Evolutionary conservation across 2,329 filamentous ascomycete species (phyloP), one percentile per base, ranked within the genome.

Genomic region (Colletotrichum filicis): DNA sequence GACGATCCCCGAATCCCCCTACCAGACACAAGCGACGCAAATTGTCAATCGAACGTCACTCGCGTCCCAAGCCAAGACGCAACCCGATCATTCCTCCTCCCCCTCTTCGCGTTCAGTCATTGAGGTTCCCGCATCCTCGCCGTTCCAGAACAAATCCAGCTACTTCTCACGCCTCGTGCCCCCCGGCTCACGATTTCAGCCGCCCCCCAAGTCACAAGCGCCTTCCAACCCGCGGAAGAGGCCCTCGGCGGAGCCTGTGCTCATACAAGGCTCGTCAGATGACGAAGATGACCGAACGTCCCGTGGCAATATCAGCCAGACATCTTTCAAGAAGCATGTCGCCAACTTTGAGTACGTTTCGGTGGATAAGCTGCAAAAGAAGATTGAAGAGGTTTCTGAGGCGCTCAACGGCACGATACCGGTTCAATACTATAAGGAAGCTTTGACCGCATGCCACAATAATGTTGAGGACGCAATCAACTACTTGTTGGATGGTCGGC

Each of bases 61-160:
- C 37, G 75, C 75, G 2, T 68, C 77, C 1, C 67, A 73, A 26
- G 67, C 76, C 55, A 55, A 81, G 3, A 67, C 78, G 2, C 67
- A 72, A 16, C 66, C 75, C 58, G 58, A 81, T 68, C 46, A 82
- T 56, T 49, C 80, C 57, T 83, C 83, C 28, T 85, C 87, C 8
- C 88, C 88, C 0, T 84, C 85, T 9, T 77, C 82, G n/a, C 66
- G 73, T 28, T 84, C 85, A 42, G 78, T 85, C 22, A 80, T 98
- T 68, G 95, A 98, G 81, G 95, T 98, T 3, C 92, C 93, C 35
- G 94, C 94, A n/a, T 98, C 95, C 3, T 98, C 96, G 1, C 95
- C 95, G 2, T 87, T 92, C 70, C 88, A 80, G 80, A 74, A 75
- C 68, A 67, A 56, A 63, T 12, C 68, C 12, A 76, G 74, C 22